These are phyloP conservation scores for Podila clonocystis DNA, from an alignment of 192 early-diverging fungal species.

Conservation along the genomic window DNA sequence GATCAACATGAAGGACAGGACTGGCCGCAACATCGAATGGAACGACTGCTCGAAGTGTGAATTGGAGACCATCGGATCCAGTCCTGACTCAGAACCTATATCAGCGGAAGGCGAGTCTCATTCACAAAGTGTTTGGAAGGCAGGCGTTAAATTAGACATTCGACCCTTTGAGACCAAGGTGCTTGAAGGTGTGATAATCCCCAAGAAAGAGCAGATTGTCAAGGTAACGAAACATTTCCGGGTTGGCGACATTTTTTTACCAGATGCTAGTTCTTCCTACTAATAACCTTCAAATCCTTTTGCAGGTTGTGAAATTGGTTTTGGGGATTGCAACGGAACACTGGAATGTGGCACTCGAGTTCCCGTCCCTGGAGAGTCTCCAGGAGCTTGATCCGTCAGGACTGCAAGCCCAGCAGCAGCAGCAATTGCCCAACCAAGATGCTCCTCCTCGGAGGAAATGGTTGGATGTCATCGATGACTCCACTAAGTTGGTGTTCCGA, in stretches of 20 bases:
- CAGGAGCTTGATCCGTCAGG: slow-evolving; percentile 36
- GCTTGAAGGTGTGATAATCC: slow-evolving; percentile 65
- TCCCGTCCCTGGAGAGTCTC: slow-evolving; percentile 26
- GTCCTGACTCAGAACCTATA: slow-evolving; percentile 14
- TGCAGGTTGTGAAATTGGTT: slow-evolving; percentile 55
- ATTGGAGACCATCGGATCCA: background rate
- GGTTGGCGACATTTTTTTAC: background rate
- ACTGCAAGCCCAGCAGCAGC: background rate
- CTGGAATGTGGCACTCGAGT: slow-evolving; percentile 59
- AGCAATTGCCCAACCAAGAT: slow-evolving; percentile 15
- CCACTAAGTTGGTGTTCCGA: slow-evolving; percentile 34
- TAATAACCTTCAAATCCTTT: background rate
- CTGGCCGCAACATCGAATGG: slow-evolving; percentile 29
- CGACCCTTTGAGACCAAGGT: slow-evolving; percentile 60
- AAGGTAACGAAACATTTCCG: slow-evolving; percentile 59
- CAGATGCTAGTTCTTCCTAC: too few species aligned
- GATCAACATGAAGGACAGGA: slow-evolving; percentile 22
- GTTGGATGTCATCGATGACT: slow-evolving; percentile 14
- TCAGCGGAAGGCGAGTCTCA: slow-evolving; percentile 6
- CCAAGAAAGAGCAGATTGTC: slow-evolving; percentile 65
- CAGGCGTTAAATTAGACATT: slow-evolving; percentile 59
- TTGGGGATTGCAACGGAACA: slow-evolving; percentile 53
- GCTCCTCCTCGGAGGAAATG: slow-evolving; percentile 18
- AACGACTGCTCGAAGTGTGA: slow-evolving; percentile 39
- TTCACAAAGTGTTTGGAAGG: slow-evolving; percentile 33